phyloP scores from a whole-genome alignment of 352 stramenopile genomes.

The Globisporangium abappressorium region DNA sequence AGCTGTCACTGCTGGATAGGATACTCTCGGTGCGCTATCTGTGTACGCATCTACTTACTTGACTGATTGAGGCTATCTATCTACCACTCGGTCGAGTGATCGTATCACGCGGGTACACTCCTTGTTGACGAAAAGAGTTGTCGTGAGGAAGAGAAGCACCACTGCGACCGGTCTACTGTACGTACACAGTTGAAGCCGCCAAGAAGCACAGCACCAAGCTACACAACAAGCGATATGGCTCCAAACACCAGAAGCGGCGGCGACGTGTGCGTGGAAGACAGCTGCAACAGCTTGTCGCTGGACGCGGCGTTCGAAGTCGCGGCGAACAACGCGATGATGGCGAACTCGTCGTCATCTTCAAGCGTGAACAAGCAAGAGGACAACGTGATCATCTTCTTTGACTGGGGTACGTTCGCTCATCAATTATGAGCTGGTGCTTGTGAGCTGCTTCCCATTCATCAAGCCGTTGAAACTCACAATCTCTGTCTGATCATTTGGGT shows the following conservation, averaged over 20 bases:
- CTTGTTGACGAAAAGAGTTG: conserved; percentile 8
- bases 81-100: not conserved
- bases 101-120: not conserved
- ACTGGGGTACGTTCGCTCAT: conserved; percentile 60
- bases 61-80: not conserved
- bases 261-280: conserved; percentile 66
- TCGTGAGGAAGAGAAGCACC: not conserved
- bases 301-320: conserved; percentile 49
- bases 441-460: not conserved
- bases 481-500: not conserved
- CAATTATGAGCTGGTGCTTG: not conserved
- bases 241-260: conserved; percentile 49
- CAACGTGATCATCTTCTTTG: conserved; percentile 80
- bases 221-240: conserved; percentile 31
- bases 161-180: not conserved
- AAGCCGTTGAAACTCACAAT: conserved; percentile 2
- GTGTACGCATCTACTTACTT: not conserved
- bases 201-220: not conserved
- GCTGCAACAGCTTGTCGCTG: conserved; percentile 44
- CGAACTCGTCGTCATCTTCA: conserved; percentile 21
- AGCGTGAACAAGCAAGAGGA: conserved; percentile 38
- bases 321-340: conserved; percentile 23
- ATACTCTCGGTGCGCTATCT: not conserved
- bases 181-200: conserved; percentile 3
- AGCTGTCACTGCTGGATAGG: not conserved